Percentiles rank a stretch among this genome's conserved stretches.
Evolutionary conservation across 2,329 filamentous ascomycete genomes (phyloP).

Genomic region (Fusarium sp.): DNA sequence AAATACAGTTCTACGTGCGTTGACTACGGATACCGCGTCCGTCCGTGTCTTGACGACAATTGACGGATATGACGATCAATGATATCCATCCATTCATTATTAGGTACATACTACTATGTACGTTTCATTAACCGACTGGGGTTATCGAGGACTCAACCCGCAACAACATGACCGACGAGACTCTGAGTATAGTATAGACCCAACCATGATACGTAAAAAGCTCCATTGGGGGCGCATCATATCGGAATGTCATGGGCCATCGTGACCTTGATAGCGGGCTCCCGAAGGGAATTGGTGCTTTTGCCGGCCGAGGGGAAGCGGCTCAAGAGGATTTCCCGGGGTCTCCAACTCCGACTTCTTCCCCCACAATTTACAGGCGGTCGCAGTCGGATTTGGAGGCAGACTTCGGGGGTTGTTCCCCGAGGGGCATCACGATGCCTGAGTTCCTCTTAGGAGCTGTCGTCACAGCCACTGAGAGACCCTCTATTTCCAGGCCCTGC

Average conservation of each 20-base stretch:
- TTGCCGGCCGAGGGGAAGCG: slow-evolving; percentile 44
- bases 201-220: slow-evolving; percentile 25
- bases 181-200: not conserved
- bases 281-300: slow-evolving; percentile 29
- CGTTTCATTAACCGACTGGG: slow-evolving; percentile 1
- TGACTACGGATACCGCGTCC: slow-evolving; percentile 13
- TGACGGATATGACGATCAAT: slow-evolving; percentile 41
- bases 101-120: not conserved
- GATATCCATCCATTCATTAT: slow-evolving; percentile 17
- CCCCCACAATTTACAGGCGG: slow-evolving; percentile 37
- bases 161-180: slow-evolving; percentile 34
- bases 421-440: slow-evolving; percentile 28
- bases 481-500: slow-evolving; percentile 19
- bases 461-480: slow-evolving; percentile 20
- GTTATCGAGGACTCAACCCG: slow-evolving; percentile 16
- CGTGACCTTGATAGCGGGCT: slow-evolving; percentile 31
- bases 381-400: not conserved
- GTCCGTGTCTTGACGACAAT: slow-evolving; percentile 32
- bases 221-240: slow-evolving; percentile 21
- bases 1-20: not conserved
- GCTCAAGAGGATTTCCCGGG: slow-evolving; percentile 51
- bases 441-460: not conserved
- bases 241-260: slow-evolving; percentile 38
- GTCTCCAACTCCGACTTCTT: slow-evolving; percentile 40
- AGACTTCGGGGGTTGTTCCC: slow-evolving; percentile 16